Evolutionary conservation across 805 yeast genomes (phyloP).

Genomic region (Ogataea allantospora): DNA sequence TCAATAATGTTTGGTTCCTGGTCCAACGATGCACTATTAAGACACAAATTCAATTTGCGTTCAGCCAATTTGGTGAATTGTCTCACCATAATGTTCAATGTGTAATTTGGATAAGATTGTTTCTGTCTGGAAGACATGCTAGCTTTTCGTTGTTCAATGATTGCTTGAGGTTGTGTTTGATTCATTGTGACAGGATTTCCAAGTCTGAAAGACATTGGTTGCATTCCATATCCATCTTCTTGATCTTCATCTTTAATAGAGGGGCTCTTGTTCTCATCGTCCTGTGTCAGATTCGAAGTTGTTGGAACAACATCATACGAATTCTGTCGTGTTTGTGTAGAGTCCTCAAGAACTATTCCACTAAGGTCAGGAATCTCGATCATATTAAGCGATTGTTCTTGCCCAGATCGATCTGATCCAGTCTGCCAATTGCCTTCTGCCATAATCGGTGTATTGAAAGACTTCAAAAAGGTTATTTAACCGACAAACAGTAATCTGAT

Average conservation of each 20-base stretch:
- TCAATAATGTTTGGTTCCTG: conserved; percentile 80
- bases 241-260: conserved; percentile 2
- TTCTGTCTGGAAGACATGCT: conserved; percentile 33
- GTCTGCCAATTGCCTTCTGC: conserved; percentile 10
- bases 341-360: conserved; percentile 9
- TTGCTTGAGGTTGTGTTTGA: conserved; percentile 14
- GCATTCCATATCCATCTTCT: conserved; percentile 24
- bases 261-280: background rate
- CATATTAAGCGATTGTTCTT: conserved; percentile 9
- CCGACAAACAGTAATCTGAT: background rate
- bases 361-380: conserved; percentile 28
- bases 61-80: conserved; percentile 95
- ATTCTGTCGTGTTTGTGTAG: background rate
- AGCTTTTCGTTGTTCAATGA: conserved; percentile 53
- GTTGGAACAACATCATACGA: background rate
- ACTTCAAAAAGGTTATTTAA: no score
- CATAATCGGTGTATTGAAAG: background rate
- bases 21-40: conserved; percentile 58
- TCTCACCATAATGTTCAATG: conserved; percentile 89
- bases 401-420: conserved; percentile 1
- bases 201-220: conserved; percentile 27
- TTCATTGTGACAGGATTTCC: conserved; percentile 22
- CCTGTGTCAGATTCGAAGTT: background rate
- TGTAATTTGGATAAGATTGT: conserved; percentile 75
- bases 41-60: conserved; percentile 71